Evolutionary conservation across 1,139 yeast species (phyloP), one percentile per base, ranked within the genome.

Genomic region (Blastobotrys apis): DNA sequence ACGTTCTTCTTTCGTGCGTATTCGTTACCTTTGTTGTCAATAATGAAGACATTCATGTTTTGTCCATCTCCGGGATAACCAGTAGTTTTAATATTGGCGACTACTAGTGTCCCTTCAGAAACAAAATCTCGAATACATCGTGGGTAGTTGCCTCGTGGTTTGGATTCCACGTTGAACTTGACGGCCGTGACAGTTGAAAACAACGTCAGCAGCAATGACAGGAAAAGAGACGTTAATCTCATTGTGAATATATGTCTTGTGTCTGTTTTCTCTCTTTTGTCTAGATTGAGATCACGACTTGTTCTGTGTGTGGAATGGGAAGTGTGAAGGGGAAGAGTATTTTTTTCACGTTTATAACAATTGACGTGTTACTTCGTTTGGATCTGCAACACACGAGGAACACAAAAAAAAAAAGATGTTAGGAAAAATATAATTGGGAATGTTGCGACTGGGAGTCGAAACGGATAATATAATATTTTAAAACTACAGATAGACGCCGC

Each of bases 81-180:
- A 55, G 76, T 74, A 16, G 94, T 75, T 52, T 77, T 75, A 55
- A 87, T 76, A 54, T 82, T 84, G 47, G 87, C 83, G 37, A 55
- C 95, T 26, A 90, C 97, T 57, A 88, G 67, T 60, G 87, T 92
- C 47, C 85, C 88, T 56, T 80, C 84, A 44, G 77, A 72, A 43
- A 86, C 94, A 62, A 90, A 90, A 64, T 90, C 97, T 63, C 97
- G 84, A 53, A 90, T 78, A 72, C 98, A 90, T 48, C 77, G 70
- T 26, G 81, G 81, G 21, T 50, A 40, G 10, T 58, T 53, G 37
- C 61, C 61, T 32, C 50, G 50, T 13, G 60, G 55, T 21, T 51
- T 34, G 16, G 69, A 67, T 19, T 62, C 64, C 21, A 65, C 62
- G 21, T 56, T 48, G 50, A 65, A 65, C 45, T 57, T 59, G 35